Evolutionary conservation across 345 rosid species (phyloP), one percentile per base, ranked within the genome.

Genomic region (Gossypioides kirkii): DNA sequence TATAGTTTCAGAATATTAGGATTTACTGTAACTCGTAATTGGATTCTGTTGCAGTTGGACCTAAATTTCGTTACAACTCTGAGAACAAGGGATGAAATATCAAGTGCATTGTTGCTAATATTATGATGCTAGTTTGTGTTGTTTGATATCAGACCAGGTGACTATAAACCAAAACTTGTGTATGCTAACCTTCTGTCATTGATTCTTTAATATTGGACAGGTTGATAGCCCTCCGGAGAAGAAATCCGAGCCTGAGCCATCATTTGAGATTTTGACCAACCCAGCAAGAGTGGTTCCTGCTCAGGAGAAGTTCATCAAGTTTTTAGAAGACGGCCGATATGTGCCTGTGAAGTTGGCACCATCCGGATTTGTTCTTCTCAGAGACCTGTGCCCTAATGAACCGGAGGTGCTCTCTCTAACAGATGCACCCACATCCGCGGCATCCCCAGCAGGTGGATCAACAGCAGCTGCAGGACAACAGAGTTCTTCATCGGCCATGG

Each of bases 251-350:
- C 93, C 97, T 4, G 99, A 96, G 85, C 87, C 94, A 8, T 82
- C 89, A 5, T 91, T 84, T 68, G 99, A 91, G 76, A 84, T 90
- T 58, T 80, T 96, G 85, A 91, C 86, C 16, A 96, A 96, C 81
- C 99, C 98, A 36, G 99, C 99, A 17, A 82, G 99, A 73, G 99
- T 96, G 72, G 90, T 96, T 74, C 99, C 97, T 3, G 84, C 89
- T 16, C 99, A 93, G 78, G 98, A 93, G 87, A 96, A 93, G 70
- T 85, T 79, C 78, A 87, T 96, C 10, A 90, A 90, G 75, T 91
- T 93, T 23, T 83, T 90, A 28, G 95, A 90, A 72, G 92, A 88
- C 62, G 87, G 95, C 85, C 84, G 99, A 84, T 96, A 96, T 13
- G 88, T 83, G 68, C 98, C 99, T 1, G 91, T 93, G 85, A 96